Evolutionary conservation across 2,329 filamentous ascomycete species (phyloP).

Genomic region (Fusarium sp.): DNA sequence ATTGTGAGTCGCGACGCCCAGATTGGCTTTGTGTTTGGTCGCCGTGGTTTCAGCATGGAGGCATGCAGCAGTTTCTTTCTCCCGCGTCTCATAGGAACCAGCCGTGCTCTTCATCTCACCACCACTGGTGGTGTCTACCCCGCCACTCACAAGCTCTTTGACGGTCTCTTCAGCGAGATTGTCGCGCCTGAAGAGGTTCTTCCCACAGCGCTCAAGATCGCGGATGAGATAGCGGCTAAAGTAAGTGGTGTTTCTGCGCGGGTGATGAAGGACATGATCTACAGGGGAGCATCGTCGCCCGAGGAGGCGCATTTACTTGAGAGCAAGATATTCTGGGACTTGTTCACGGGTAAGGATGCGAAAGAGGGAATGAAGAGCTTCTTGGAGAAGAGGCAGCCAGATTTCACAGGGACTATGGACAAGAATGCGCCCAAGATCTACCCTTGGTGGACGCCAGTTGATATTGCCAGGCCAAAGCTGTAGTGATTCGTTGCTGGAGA

Average conservation of each 20-base stretch:
- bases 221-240: constrained; percentile 74
- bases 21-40: constrained; percentile 79
- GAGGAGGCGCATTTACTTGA: constrained; percentile 80
- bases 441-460: constrained; percentile 74
- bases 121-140: constrained; percentile 75
- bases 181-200: constrained; percentile 71
- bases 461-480: constrained; percentile 48
- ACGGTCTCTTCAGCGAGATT: constrained; percentile 74
- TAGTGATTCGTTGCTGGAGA: constrained; percentile 12
- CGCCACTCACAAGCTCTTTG: constrained; percentile 62
- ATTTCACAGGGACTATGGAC: constrained; percentile 71
- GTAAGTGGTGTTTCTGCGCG: constrained; percentile 72
- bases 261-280: constrained; percentile 80
- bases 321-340: constrained; percentile 70
- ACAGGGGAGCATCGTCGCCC: constrained; percentile 65
- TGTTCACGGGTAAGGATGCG: constrained; percentile 69
- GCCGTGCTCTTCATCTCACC: constrained; percentile 71
- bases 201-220: constrained; percentile 72
- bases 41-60: constrained; percentile 78
- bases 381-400: constrained; percentile 73
- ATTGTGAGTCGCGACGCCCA: constrained; percentile 69
- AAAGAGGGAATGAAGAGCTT: constrained; percentile 77
- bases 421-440: constrained; percentile 69
- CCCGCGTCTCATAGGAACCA: constrained; percentile 74
- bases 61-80: constrained; percentile 78